Evolutionary conservation across 257 asterid genomes (phyloP), one percentile per base, ranked within the genome.

Genomic region (Fraxinus cuspidata): DNA sequence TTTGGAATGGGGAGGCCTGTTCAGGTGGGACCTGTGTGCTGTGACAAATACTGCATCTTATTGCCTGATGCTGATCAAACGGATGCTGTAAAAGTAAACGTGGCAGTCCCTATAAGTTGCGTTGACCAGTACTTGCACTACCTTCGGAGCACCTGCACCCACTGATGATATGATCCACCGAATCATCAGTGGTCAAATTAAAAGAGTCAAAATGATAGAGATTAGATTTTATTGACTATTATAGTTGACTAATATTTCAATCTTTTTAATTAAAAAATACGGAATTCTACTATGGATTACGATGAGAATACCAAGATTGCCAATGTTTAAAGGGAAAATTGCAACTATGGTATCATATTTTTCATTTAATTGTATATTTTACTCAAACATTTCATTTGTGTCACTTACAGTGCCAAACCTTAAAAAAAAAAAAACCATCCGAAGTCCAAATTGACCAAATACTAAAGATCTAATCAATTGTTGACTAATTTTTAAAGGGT

Each of bases 1-100:
- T 88, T 92, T 66, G 97, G 97, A 0, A 78, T 89, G 82, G 97
- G 96, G 0, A 79, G 70, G 66, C 94, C 94, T 9, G 81, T 81
- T 31, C 80, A 87, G 12, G 92, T 92, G 82, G 89, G 86, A 40
- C 92, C 97, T 69, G 79, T 89, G 3, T 80, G 87, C 63, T 38
- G 86, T 4, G 91, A 86, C 63, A 83, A 80, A 79, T 90, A 86
- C 84, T 92, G 96, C 71, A 49, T 85, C 21, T 35, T 92, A 4
- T 81, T 80, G 72, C 94, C 97, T 6, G 91, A 82, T 3, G 25
- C 32, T 19, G 78, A 74, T 38, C 78, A 65, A 47, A 74, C 32
- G 11, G 84, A 82, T 10, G 83, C 84, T 0, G 83, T 84, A 1
- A 85, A 85, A 68, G 96, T 90, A 76, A 87, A 85, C 74, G 67